These are phyloP conservation scores for Papiliotrema nemorosa DNA, from an alignment of 1,284 basidiomycete genomes.

Conservation along the genomic window DNA sequence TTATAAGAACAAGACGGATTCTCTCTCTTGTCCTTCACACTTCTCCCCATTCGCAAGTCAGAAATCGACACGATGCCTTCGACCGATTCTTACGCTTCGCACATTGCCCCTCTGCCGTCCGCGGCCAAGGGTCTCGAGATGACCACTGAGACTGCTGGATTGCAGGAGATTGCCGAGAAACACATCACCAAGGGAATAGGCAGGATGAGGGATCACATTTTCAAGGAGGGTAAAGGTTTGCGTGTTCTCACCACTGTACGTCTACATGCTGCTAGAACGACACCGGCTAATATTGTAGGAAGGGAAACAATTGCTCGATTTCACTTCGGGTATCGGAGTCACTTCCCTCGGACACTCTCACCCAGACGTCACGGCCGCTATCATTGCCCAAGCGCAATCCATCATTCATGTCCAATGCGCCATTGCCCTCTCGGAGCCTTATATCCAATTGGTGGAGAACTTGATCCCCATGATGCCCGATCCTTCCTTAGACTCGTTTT, in stretches of 20 bases:
- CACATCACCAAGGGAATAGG: constrained; percentile 42
- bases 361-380: constrained; percentile 77
- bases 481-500: constrained; percentile 61
- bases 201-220: constrained; percentile 58
- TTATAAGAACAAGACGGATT: no score
- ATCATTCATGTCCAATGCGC: constrained; percentile 69
- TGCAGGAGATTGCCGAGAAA: constrained; percentile 30
- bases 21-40: no score
- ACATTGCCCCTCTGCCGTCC: constrained; percentile 13
- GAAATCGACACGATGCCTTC: constrained; percentile 1
- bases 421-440: constrained; percentile 60
- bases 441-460: constrained; percentile 64
- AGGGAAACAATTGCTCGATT: constrained; percentile 70
- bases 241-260: constrained; percentile 55
- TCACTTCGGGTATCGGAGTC: constrained; percentile 71
- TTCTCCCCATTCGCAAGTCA: no score
- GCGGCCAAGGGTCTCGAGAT: constrained; percentile 14
- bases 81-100: constrained; percentile 2
- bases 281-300: constrained; percentile 49
- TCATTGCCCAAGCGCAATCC: constrained; percentile 76
- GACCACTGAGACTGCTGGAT: constrained; percentile 22
- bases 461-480: constrained; percentile 39
- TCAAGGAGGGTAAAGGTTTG: constrained; percentile 72
- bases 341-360: constrained; percentile 63
- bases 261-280: neutral